A percentile compares a stretch with the other conserved stretches of the same genome.
phyloP scores from a whole-genome alignment of 2,329 filamentous ascomycete species.

The Helotiales sp. region DNA sequence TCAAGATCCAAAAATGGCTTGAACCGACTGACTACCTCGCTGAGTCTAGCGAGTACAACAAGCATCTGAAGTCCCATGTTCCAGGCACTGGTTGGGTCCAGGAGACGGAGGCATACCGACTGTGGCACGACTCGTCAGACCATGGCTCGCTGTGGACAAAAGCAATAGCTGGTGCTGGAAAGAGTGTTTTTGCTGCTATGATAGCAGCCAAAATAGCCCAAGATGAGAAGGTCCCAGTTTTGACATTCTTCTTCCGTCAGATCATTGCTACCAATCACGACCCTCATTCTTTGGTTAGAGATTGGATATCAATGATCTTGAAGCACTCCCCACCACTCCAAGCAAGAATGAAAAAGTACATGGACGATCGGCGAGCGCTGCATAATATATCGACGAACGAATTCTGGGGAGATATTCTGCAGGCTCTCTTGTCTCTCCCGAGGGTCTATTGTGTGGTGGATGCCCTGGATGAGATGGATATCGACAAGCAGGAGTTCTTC shows the following conservation, averaged over 20 bases:
- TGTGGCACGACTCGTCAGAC: conserved; percentile 26
- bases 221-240: conserved; percentile 30
- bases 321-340: conserved; percentile 32
- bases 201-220: conserved; percentile 9
- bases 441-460: conserved; percentile 47
- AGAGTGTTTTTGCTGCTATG: conserved; percentile 41
- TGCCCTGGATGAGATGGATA: conserved; percentile 50
- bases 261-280: conserved; percentile 37
- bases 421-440: conserved; percentile 19
- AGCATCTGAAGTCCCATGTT: conserved; percentile 21
- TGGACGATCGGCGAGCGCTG: conserved; percentile 12
- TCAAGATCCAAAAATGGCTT: conserved; percentile 17
- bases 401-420: conserved; percentile 35
- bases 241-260: conserved; percentile 42
- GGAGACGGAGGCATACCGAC: conserved; percentile 18
- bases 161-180: conserved; percentile 46
- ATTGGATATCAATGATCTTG: conserved; percentile 37
- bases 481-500: conserved; percentile 29
- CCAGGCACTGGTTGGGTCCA: conserved; percentile 26
- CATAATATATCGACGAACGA: conserved; percentile 20
- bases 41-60: conserved; percentile 21
- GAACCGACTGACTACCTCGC: conserved; percentile 23
- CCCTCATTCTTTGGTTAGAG: conserved; percentile 31
- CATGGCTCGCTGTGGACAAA: conserved; percentile 47
- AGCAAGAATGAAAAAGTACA: conserved; percentile 14